These are phyloP conservation scores for Ilex asprella DNA, from an alignment of 257 asterid genomes.

Conservation along the genomic window DNA sequence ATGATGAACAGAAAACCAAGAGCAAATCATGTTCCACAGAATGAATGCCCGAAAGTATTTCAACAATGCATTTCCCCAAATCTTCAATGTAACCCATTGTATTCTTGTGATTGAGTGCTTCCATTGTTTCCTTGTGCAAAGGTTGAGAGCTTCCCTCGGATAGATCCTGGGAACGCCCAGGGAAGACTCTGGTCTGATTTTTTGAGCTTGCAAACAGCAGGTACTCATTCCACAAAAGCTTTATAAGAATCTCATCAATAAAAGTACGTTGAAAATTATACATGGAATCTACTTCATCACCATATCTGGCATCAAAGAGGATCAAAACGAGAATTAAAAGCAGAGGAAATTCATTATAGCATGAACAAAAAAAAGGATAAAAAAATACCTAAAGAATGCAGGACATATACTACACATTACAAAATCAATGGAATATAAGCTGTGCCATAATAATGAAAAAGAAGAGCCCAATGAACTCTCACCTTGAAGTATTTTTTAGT, in stretches of 20 bases:
- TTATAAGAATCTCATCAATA: slow-evolving; percentile 52
- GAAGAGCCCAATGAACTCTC: slow-evolving; percentile 11
- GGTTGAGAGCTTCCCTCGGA: slow-evolving; percentile 32
- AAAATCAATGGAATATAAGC: slow-evolving; percentile 4
- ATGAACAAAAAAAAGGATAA: slow-evolving; percentile 10
- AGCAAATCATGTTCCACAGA: slow-evolving; percentile 46
- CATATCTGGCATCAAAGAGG: slow-evolving; percentile 43
- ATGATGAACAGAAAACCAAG: slow-evolving; percentile 47
- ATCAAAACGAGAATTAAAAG: slow-evolving; percentile 11
- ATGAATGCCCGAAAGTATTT: slow-evolving; percentile 57
- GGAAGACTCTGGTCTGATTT: slow-evolving; percentile 24
- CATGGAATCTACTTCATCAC: slow-evolving; percentile 44
- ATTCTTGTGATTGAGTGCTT: slow-evolving; percentile 37
- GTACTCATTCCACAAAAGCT: slow-evolving; percentile 81
- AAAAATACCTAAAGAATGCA: neutral
- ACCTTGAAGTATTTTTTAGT: slow-evolving; percentile 79
- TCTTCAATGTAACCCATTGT: slow-evolving; percentile 43
- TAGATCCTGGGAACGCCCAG: slow-evolving; percentile 24
- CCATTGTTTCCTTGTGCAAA: slow-evolving; percentile 45
- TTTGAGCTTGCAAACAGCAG: slow-evolving; percentile 37
- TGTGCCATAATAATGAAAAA: slow-evolving; percentile 6
- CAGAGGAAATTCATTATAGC: slow-evolving; percentile 13
- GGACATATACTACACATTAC: slow-evolving; percentile 2
- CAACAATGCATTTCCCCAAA: slow-evolving; percentile 81
- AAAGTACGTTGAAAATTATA: slow-evolving; percentile 40